Conservation (phyloP, 345 rosid genomes). For the Eucalyptus lansdowneana region DNA sequence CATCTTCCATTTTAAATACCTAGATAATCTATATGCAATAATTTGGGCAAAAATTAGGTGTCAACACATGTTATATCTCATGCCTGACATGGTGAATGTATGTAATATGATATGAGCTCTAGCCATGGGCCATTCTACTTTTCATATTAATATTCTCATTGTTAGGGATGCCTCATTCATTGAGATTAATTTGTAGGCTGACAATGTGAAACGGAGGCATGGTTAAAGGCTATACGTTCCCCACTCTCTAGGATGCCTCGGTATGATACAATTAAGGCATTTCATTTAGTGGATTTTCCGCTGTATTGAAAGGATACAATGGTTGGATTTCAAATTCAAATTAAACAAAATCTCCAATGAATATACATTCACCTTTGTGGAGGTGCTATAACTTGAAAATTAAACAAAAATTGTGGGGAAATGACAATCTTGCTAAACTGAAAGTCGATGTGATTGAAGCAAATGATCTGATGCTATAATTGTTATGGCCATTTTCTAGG, state of each 20-base stretch:
- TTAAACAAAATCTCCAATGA: too few relatives aligned
- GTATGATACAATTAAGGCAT: background rate
- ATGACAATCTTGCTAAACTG: too few relatives aligned
- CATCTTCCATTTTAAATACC: too few relatives aligned
- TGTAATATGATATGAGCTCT: background rate
- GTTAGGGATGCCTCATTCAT: background rate
- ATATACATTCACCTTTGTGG: too few relatives aligned
- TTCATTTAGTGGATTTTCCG: too few relatives aligned
- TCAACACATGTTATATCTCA: background rate
- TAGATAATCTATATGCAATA: too few relatives aligned
- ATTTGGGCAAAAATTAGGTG: too few relatives aligned
- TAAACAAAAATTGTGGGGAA: too few relatives aligned
- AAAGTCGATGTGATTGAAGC: too few relatives aligned
- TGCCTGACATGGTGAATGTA: background rate
- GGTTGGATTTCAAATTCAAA: accelerated
- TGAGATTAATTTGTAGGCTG: background rate
- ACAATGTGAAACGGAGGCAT: background rate
- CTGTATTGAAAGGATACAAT: accelerated
- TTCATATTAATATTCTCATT: background rate
- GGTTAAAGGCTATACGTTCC: background rate
- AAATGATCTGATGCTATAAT: accelerated
- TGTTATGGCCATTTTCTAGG: too few relatives aligned
- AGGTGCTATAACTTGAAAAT: too few relatives aligned
- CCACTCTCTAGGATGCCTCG: background rate
- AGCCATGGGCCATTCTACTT: background rate